Percentiles rank a stretch among this genome's conserved stretches.
phyloP scores from a whole-genome alignment of 805 yeast species.

The Lipomyces oligophaga region DNA sequence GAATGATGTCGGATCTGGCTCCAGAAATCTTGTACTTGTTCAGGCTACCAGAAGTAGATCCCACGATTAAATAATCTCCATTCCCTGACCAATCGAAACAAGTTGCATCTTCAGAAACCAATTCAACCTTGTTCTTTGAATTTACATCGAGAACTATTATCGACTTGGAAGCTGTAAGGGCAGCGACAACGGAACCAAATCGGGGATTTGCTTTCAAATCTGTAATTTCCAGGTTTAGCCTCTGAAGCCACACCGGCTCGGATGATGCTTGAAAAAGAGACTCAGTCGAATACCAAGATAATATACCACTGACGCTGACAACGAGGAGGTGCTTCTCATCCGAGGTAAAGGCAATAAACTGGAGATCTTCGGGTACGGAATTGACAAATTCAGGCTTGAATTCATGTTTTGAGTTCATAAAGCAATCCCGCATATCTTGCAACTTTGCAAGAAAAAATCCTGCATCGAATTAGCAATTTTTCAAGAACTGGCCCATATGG shows the following conservation, averaged over 20 bases:
- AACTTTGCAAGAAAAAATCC: constrained; percentile 28
- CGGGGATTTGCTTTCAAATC: constrained; percentile 7
- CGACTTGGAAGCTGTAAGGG: neutral
- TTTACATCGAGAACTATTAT: constrained; percentile 1
- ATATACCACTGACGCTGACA: constrained; percentile 10
- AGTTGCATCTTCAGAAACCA: neutral
- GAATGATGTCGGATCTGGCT: constrained; percentile 1
- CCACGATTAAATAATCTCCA: constrained; percentile 32
- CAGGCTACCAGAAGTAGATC: constrained; percentile 27
- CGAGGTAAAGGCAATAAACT: constrained; percentile 29
- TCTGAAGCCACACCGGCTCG: neutral
- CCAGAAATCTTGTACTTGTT: constrained; percentile 24
- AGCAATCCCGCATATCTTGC: constrained; percentile 24
- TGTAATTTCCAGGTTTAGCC: neutral
- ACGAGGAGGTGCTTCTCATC: constrained; percentile 30
- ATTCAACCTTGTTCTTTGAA: neutral
- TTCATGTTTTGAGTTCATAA: constrained; percentile 11
- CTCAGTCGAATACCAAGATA: constrained; percentile 18
- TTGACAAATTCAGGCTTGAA: constrained; percentile 7
- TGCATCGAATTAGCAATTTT: neutral
- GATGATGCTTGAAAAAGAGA: neutral
- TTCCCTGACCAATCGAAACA: constrained; percentile 33
- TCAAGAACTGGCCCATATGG: neutral
- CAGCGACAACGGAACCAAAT: constrained; percentile 1
- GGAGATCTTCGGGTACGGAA: constrained; percentile 11